Conservation (phyloP, 2,329 filamentous ascomycete genomes). For the Talaromyces sp. region DNA sequence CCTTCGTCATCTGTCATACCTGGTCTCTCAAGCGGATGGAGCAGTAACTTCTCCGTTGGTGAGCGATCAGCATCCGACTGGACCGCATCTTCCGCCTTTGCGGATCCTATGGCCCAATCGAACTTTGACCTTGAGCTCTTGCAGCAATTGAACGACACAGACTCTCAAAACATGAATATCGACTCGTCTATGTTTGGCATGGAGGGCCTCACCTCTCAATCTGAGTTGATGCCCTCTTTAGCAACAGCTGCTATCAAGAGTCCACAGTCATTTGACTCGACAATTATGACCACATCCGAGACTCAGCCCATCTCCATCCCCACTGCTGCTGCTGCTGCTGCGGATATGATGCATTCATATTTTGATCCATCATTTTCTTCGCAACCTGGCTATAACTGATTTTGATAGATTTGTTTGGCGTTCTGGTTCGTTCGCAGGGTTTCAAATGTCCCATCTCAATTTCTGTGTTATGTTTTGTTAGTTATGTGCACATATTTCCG, state of each 20-base stretch:
- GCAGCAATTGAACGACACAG: conserved; percentile 34
- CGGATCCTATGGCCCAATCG: conserved; percentile 37
- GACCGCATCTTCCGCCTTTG: conserved; percentile 25
- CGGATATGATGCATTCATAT: conserved; percentile 10
- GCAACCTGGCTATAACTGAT: conserved; percentile 7
- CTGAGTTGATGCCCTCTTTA: not conserved
- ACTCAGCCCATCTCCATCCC: conserved; percentile 16
- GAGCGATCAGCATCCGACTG: conserved; percentile 34
- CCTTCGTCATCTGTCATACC: conserved; percentile 23
- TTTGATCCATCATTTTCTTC: conserved; percentile 7
- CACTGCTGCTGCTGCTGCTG: not conserved
- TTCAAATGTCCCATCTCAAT: not conserved
- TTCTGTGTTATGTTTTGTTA: not conserved
- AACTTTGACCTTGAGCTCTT: conserved; percentile 39
- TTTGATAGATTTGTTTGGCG: not conserved
- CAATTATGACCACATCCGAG: conserved; percentile 5
- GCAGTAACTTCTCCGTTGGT: conserved; percentile 30
- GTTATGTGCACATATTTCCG: not conserved
- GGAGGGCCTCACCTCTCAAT: not conserved
- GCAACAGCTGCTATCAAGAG: not conserved
- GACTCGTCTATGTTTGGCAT: conserved; percentile 8
- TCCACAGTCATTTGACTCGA: not conserved
- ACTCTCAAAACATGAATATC: conserved; percentile 30
- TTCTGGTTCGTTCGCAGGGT: not conserved
- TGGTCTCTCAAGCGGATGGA: conserved; percentile 31